These are phyloP conservation scores for Phaseolus coccineus DNA, from an alignment of 331 rosid genomes.

Conservation along the genomic window DNA sequence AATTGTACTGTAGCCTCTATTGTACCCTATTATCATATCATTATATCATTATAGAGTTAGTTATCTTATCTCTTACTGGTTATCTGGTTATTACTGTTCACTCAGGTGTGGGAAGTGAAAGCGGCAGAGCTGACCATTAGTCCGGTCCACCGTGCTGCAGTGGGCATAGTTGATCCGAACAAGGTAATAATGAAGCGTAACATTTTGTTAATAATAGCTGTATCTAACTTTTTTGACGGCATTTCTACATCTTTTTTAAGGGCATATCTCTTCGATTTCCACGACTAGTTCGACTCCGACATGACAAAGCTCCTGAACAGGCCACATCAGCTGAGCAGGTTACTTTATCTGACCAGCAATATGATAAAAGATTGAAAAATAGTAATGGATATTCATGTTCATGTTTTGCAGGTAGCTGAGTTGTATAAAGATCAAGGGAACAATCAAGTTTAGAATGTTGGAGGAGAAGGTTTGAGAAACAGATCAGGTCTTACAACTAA, in stretches of 20 bases:
- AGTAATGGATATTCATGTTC: slow-evolving; percentile 6
- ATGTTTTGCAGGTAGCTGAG: slow-evolving; percentile 75
- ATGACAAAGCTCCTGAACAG: slow-evolving; percentile 86
- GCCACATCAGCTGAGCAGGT: slow-evolving; percentile 90
- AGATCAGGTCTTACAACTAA: too few relatives aligned
- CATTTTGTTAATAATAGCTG: background rate
- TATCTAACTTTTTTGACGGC: slow-evolving; percentile 27
- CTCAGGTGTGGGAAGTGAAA: slow-evolving; percentile 97
- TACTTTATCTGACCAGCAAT: slow-evolving; percentile 17
- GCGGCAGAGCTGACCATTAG: slow-evolving; percentile 97
- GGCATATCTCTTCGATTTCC: slow-evolving; percentile 97
- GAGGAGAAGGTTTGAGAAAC: too few relatives aligned
- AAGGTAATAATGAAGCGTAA: slow-evolving; percentile 65
- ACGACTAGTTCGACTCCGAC: slow-evolving; percentile 73
- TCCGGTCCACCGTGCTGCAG: slow-evolving; percentile 92
- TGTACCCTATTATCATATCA: background rate
- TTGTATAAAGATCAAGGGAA: slow-evolving; percentile 67
- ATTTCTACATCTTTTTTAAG: slow-evolving; percentile 43
- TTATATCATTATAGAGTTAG: background rate
- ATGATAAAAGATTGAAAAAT: slow-evolving; percentile 13
- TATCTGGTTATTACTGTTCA: slow-evolving; percentile 2
- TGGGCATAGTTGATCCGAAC: slow-evolving; percentile 73
- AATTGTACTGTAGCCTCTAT: background rate
- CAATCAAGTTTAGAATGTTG: slow-evolving; percentile 44
- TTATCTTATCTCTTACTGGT: slow-evolving; percentile 19